Evolutionary conservation across 2,329 filamentous ascomycete species (phyloP).

Genomic region (Colletotrichum lindemuthianum): DNA sequence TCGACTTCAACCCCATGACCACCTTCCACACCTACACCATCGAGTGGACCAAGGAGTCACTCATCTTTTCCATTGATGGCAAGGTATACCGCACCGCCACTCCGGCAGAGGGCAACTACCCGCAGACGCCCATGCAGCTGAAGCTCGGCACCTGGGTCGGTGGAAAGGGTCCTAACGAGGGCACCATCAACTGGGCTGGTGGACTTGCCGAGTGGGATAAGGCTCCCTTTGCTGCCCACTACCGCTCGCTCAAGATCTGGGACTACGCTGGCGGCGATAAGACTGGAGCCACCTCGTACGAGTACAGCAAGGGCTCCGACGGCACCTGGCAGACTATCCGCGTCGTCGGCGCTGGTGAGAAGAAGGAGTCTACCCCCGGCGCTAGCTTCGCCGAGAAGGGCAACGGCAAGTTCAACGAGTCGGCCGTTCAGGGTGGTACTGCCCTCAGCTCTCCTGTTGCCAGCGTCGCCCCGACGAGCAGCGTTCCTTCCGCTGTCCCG

Average conservation of each 20-base stretch:
- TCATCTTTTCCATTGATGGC: conserved; percentile 70
- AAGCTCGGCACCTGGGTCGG: conserved; percentile 69
- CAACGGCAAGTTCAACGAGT: neutral
- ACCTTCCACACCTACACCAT: conserved; percentile 72
- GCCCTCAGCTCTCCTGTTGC: neutral
- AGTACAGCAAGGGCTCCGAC: conserved; percentile 41
- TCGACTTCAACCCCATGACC: conserved; percentile 51
- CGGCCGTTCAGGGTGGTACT: conserved; percentile 1
- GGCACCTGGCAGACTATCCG: conserved; percentile 44
- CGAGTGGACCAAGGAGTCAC: conserved; percentile 70
- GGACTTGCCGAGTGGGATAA: conserved; percentile 53
- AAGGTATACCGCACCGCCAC: conserved; percentile 57
- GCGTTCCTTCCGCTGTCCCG: neutral
- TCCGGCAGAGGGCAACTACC: conserved; percentile 65
- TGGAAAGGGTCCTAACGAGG: conserved; percentile 58
- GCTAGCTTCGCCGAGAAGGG: neutral
- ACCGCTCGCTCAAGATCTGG: conserved; percentile 41
- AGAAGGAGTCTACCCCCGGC: conserved; percentile 23
- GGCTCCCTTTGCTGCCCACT: conserved; percentile 41
- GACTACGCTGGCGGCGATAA: conserved; percentile 45
- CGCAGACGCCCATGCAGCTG: conserved; percentile 76
- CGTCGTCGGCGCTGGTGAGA: conserved; percentile 42
- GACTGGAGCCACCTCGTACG: conserved; percentile 40
- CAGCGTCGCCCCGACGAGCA: neutral
- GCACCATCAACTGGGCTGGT: conserved; percentile 75